phyloP scores from a whole-genome alignment of 306 rosid species.

The Geum urbanum region DNA sequence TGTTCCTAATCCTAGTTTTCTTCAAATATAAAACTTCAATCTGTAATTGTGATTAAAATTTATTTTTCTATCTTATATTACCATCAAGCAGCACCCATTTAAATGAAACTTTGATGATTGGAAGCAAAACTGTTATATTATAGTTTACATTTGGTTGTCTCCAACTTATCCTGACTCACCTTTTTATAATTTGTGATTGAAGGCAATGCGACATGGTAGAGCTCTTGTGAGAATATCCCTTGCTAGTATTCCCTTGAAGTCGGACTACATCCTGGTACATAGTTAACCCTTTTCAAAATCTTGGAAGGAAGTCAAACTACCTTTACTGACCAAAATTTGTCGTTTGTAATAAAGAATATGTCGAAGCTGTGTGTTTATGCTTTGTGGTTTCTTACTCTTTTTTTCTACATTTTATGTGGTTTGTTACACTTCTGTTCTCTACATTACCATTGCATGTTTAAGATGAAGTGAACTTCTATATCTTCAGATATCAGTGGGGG shows the following conservation, averaged over 20 bases:
- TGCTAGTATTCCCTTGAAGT: conserved; percentile 51
- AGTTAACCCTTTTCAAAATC: conserved; percentile 13
- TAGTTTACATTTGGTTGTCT: conserved; percentile 10
- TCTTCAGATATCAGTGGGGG: conserved; percentile 83
- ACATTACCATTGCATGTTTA: conserved; percentile 13
- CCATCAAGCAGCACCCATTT: not conserved
- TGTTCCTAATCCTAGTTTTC: conserved; percentile 2
- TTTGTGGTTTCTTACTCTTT: conserved; percentile 8
- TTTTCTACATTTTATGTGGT: not conserved
- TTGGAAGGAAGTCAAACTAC: conserved; percentile 3
- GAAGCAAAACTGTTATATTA: not conserved
- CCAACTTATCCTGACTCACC: conserved; percentile 19
- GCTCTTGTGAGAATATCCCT: conserved; percentile 77
- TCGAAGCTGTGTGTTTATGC: not conserved
- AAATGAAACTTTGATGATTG: not conserved
- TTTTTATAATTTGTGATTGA: conserved; percentile 34
- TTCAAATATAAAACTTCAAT: not conserved
- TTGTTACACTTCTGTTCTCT: conserved; percentile 1
- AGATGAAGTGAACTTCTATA: conserved; percentile 6
- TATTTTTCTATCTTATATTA: not conserved
- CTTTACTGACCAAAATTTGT: conserved; percentile 6
- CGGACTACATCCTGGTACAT: conserved; percentile 79
- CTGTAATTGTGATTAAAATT: too few species aligned
- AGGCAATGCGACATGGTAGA: conserved; percentile 80
- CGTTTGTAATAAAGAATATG: conserved; percentile 17